These are phyloP conservation scores for Myrica gale DNA, from an alignment of 306 rosid genomes.

Conservation along the genomic window DNA sequence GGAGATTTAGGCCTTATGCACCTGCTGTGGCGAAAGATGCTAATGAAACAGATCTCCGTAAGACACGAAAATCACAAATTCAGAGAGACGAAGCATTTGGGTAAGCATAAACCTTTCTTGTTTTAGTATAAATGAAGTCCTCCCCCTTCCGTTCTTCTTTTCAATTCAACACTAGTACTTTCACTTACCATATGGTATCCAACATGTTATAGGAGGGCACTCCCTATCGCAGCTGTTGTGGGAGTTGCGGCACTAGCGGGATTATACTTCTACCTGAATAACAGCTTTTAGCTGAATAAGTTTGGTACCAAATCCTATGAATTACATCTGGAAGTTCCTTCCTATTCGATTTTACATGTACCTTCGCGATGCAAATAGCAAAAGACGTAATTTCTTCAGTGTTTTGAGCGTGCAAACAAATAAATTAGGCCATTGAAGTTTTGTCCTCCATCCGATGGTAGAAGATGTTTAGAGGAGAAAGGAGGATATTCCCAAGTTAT, in stretches of 20 bases:
- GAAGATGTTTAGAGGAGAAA: not conserved
- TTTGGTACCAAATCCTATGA: too few relatives aligned
- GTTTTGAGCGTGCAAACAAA: not conserved
- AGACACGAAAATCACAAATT: conserved; percentile 64
- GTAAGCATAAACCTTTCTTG: conserved; percentile 33
- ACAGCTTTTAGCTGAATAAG: conserved; percentile 30
- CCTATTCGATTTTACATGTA: not conserved
- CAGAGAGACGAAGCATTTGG: conserved; percentile 74
- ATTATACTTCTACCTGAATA: conserved; percentile 71
- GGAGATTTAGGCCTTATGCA: conserved; percentile 70
- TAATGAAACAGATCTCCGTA: conserved; percentile 52
- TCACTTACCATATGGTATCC: not conserved
- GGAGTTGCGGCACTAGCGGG: conserved; percentile 76
- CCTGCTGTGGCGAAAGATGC: conserved; percentile 57
- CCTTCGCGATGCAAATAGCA: not conserved
- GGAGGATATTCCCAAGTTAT: not conserved
- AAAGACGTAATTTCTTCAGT: not conserved
- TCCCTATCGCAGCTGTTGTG: conserved; percentile 68
- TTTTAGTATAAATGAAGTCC: not conserved
- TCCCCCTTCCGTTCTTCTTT: not conserved
- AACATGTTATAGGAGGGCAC: conserved; percentile 52
- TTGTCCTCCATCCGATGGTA: not conserved
- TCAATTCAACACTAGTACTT: not conserved
- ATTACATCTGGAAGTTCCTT: not conserved
- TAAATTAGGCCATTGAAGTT: not conserved